Evolutionary conservation across 2,329 filamentous ascomycete genomes (phyloP).

Genomic region (Exophiala phaeomuriformis): DNA sequence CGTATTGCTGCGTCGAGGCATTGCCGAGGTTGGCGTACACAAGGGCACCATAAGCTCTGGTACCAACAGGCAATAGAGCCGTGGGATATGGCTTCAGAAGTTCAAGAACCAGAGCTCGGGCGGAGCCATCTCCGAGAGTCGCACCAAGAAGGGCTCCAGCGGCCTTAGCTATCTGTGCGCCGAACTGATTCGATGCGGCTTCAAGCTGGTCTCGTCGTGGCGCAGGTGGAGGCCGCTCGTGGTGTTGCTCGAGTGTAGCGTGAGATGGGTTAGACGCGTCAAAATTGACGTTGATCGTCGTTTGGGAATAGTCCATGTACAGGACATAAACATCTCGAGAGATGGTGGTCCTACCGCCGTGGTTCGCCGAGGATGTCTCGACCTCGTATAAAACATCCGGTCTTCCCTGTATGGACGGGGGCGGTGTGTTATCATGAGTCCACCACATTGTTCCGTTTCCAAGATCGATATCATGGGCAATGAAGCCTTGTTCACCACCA

Average conservation of each 20-base stretch:
- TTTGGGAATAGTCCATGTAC: constrained; percentile 95
- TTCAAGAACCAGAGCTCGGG: constrained; percentile 68
- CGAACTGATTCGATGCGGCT: constrained; percentile 71
- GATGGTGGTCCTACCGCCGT: constrained; percentile 62
- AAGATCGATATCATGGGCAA: constrained; percentile 81
- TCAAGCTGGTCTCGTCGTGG: constrained; percentile 92
- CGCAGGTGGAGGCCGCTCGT: constrained; percentile 72
- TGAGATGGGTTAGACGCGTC: constrained; percentile 67
- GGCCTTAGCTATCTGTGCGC: constrained; percentile 62
- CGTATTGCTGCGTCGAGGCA: constrained; percentile 78
- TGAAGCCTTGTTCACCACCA: constrained; percentile 70
- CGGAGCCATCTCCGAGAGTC: constrained; percentile 75
- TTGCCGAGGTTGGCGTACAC: constrained; percentile 96
- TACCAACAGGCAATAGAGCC: constrained; percentile 77
- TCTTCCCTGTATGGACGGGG: constrained; percentile 72
- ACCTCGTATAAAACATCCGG: constrained; percentile 76
- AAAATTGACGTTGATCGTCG: constrained; percentile 72
- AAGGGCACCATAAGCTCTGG: constrained; percentile 78
- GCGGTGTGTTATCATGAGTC: constrained; percentile 69
- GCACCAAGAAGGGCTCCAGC: constrained; percentile 66
- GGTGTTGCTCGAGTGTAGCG: constrained; percentile 71
- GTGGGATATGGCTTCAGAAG: constrained; percentile 66
- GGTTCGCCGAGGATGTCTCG: constrained; percentile 66
- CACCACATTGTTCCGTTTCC: constrained; percentile 73
- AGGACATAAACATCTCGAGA: constrained; percentile 80